Evolutionary conservation across 805 yeast genomes (phyloP).

Genomic region (Dipodascus albidus): DNA sequence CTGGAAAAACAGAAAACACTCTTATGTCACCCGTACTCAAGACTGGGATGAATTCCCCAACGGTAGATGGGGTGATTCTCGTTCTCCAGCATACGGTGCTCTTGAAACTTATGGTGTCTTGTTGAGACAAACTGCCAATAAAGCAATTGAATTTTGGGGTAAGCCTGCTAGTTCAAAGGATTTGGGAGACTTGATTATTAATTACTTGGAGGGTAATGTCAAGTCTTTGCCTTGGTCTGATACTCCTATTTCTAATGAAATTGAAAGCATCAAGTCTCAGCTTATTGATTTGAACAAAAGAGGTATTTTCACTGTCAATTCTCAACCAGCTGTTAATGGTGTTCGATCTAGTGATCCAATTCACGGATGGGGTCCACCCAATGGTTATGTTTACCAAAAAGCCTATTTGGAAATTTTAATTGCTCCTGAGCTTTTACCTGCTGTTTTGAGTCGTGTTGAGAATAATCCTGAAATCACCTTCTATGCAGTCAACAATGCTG

Average conservation of each 20-base stretch:
- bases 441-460: slow-evolving; percentile 37
- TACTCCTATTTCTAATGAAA: slow-evolving; percentile 73
- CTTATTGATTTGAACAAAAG: slow-evolving; percentile 52
- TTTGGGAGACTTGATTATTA: slow-evolving; percentile 48
- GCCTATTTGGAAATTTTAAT: slow-evolving; percentile 82
- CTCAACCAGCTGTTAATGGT: slow-evolving; percentile 90
- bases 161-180: slow-evolving; percentile 51
- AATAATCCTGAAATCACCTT: slow-evolving; percentile 49
- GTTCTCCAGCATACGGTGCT: slow-evolving; percentile 95
- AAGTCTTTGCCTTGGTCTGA: slow-evolving; percentile 90
- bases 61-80: slow-evolving; percentile 97
- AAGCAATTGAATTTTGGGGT: slow-evolving; percentile 84
- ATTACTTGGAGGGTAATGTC: slow-evolving; percentile 62
- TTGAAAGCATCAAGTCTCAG: slow-evolving; percentile 45
- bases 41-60: slow-evolving; percentile 98
- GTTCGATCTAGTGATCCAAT: slow-evolving; percentile 54
- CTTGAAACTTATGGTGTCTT: slow-evolving; percentile 72
- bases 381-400: slow-evolving; percentile 90
- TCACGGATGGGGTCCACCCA: slow-evolving; percentile 92
- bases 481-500: slow-evolving; percentile 57
- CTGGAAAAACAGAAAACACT: slow-evolving; percentile 89
- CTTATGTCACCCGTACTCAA: slow-evolving; percentile 80
- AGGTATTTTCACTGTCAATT: slow-evolving; percentile 75
- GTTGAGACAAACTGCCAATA: slow-evolving; percentile 64
- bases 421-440: slow-evolving; percentile 40